phyloP scores from a whole-genome alignment of 2,329 filamentous ascomycete genomes.

The Hortaea sp. region DNA sequence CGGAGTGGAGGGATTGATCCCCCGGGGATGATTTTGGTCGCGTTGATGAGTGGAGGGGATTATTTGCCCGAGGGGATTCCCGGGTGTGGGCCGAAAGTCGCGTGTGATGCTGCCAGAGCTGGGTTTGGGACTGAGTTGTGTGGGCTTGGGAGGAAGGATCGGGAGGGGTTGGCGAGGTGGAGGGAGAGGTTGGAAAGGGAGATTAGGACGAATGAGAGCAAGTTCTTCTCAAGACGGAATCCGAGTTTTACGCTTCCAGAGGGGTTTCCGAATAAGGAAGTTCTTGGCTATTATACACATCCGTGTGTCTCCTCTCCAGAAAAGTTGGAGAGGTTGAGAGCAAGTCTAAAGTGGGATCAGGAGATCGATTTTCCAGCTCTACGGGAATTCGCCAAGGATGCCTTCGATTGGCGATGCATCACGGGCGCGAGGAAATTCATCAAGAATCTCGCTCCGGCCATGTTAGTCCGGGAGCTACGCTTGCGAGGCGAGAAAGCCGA shows the following conservation, averaged over 20 bases:
- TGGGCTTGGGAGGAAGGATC: conserved; percentile 50
- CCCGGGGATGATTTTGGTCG: conserved; percentile 87
- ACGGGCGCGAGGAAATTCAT: conserved; percentile 78
- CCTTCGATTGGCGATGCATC: conserved; percentile 76
- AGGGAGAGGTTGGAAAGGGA: conserved; percentile 62
- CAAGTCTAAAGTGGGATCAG: conserved; percentile 50
- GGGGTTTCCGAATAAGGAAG: conserved; percentile 67
- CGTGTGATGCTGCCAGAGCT: conserved; percentile 79
- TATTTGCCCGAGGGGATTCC: conserved; percentile 83
- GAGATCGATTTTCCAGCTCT: conserved; percentile 57
- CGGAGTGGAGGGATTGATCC: conserved; percentile 55
- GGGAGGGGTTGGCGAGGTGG: conserved; percentile 56
- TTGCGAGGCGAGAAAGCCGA: conserved; percentile 21
- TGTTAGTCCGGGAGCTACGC: conserved; percentile 54
- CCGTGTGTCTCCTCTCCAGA: conserved; percentile 63
- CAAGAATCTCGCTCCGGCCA: conserved; percentile 63
- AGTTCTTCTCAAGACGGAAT: conserved; percentile 68
- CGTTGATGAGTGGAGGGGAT: conserved; percentile 90
- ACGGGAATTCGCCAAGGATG: conserved; percentile 63
- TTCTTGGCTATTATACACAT: conserved; percentile 78
- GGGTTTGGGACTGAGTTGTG: conserved; percentile 75
- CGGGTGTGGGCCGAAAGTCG: conserved; percentile 76
- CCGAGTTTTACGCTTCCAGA: conserved; percentile 66
- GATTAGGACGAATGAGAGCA: conserved; percentile 71
- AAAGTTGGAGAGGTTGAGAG: conserved; percentile 45